phyloP scores from a whole-genome alignment of 2,329 filamentous ascomycete species.

The Cylindrodendrum hubeiense region DNA sequence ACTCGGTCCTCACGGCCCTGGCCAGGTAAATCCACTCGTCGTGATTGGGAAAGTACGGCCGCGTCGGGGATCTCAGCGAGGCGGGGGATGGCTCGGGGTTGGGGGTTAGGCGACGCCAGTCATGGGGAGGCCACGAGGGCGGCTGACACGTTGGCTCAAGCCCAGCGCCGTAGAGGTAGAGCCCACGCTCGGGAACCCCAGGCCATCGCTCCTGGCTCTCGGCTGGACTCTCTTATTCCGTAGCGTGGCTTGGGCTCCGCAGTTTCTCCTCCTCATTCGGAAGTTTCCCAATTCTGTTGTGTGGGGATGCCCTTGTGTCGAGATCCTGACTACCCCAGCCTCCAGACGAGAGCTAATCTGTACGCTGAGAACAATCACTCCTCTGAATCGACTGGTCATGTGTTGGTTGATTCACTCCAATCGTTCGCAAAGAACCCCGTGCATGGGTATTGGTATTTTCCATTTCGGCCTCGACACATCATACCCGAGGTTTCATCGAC shows the following conservation, averaged over 20 bases:
- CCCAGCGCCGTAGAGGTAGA: not conserved
- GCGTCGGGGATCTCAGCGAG: slow-evolving; percentile 16
- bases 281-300: not conserved
- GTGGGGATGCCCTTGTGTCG: not conserved
- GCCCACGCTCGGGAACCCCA: not conserved
- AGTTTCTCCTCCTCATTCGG: not conserved
- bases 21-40: not conserved
- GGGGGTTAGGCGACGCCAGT: not conserved
- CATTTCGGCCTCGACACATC: not conserved
- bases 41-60: slow-evolving; percentile 17
- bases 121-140: not conserved
- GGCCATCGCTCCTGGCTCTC: not conserved
- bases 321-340: not conserved
- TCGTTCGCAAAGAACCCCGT: not conserved
- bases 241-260: not conserved
- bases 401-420: not conserved
- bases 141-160: not conserved
- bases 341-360: not conserved
- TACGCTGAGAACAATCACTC: not conserved
- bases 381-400: not conserved
- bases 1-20: slow-evolving; percentile 12
- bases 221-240: not conserved
- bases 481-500: not conserved
- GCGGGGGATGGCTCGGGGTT: not conserved
- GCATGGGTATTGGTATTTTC: not conserved